Percentiles rank a stretch among this genome's conserved stretches.
phyloP scores from a whole-genome alignment of 2,329 filamentous ascomycete genomes.

The Fusarium xylarioides region DNA sequence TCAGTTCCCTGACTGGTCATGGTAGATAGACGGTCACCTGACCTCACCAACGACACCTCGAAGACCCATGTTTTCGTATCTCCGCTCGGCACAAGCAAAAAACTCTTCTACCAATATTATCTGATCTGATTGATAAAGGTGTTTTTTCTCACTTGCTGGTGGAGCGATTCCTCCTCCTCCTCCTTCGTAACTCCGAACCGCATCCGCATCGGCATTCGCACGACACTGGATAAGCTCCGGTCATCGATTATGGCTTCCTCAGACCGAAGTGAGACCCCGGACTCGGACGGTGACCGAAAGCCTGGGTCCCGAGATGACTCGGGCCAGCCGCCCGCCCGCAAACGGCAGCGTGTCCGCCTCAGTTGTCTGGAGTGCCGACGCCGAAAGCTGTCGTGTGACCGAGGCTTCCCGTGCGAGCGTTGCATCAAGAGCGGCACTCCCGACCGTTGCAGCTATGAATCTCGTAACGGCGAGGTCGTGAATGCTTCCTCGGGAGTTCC shows the following conservation, averaged over 20 bases:
- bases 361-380: slow-evolving; percentile 69
- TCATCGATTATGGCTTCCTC: slow-evolving; percentile 39
- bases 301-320: slow-evolving; percentile 42
- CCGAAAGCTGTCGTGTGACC: slow-evolving; percentile 69
- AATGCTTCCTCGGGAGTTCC: slow-evolving; percentile 57
- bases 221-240: slow-evolving; percentile 27
- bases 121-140: slow-evolving; percentile 55
- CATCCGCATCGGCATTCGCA: slow-evolving; percentile 33
- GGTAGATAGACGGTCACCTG: slow-evolving; percentile 5
- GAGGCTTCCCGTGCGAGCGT: slow-evolving; percentile 68
- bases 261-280: slow-evolving; percentile 52
- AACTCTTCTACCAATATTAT: slow-evolving; percentile 46
- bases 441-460: slow-evolving; percentile 68
- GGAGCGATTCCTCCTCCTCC: slow-evolving; percentile 29
- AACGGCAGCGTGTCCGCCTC: slow-evolving; percentile 67
- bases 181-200: slow-evolving; percentile 50
- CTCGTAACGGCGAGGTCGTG: slow-evolving; percentile 61
- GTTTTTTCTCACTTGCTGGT: slow-evolving; percentile 42
- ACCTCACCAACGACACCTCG: not conserved
- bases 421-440: slow-evolving; percentile 70
- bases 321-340: slow-evolving; percentile 56
- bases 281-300: slow-evolving; percentile 47
- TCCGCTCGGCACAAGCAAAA: slow-evolving; percentile 47
- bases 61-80: slow-evolving; percentile 40
- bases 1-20: not conserved